Conservation (phyloP, 345 rosid species). For the Lepidium didymum region DNA sequence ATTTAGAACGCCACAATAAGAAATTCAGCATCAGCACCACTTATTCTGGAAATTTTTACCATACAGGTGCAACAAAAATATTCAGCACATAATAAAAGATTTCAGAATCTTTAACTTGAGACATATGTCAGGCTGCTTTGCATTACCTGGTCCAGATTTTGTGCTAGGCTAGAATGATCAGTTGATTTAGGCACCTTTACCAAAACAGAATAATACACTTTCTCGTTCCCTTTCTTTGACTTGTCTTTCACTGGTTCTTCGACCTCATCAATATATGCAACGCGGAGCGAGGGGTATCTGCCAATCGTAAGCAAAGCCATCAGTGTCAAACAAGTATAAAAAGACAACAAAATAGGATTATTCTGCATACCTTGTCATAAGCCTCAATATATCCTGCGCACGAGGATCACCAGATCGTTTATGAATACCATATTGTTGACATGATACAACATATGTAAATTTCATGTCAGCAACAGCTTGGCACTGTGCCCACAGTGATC, state of each 20-base stretch:
- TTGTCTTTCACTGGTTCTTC: conserved; percentile 77
- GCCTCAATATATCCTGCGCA: conserved; percentile 85
- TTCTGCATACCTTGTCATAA: conserved; percentile 67
- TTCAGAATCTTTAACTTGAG: background rate
- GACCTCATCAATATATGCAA: conserved; percentile 96
- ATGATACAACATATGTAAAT: conserved; percentile 90
- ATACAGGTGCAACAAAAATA: background rate
- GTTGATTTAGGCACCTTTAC: conserved; percentile 89
- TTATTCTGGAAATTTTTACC: background rate
- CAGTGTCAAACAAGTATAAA: conserved; percentile 4
- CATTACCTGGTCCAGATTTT: conserved; percentile 84
- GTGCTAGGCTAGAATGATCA: conserved; percentile 75
- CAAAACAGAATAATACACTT: conserved; percentile 79
- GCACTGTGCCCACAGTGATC: conserved; percentile 82
- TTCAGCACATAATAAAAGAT: background rate
- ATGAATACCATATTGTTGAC: conserved; percentile 92
- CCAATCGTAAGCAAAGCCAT: conserved; percentile 14
- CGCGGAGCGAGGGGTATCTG: conserved; percentile 98
- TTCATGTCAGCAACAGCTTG: conserved; percentile 99
- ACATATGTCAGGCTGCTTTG: background rate
- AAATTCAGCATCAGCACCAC: background rate
- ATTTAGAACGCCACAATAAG: background rate
- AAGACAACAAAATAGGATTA: background rate
- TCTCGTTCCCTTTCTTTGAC: conserved; percentile 54
- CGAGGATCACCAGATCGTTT: conserved; percentile 78